phyloP scores from a whole-genome alignment of 345 rosid species.

The Dovyalis caffra region DNA sequence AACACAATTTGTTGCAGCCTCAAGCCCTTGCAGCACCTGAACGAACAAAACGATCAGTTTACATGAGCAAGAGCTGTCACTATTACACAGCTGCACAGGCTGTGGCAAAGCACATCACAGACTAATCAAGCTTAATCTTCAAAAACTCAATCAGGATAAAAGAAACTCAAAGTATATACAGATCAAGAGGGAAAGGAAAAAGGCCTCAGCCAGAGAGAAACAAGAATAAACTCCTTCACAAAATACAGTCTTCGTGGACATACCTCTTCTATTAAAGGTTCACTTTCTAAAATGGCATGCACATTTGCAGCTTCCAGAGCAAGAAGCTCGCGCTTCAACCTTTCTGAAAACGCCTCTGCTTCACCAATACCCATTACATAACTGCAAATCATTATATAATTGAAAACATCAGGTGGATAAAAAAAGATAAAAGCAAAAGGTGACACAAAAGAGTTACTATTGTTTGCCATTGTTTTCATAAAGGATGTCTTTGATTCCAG shows the following conservation, averaged over 20 bases:
- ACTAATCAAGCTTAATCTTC: neutral
- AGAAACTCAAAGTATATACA: neutral
- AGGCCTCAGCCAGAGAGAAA: neutral
- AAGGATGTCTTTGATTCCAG: neutral
- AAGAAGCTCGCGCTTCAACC: conserved; percentile 94
- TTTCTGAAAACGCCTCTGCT: conserved; percentile 98
- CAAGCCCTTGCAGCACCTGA: conserved; percentile 94
- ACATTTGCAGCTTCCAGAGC: conserved; percentile 99
- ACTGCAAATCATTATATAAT: conserved; percentile 40
- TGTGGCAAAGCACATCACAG: neutral
- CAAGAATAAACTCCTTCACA: neutral
- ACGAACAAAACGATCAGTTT: conserved; percentile 20
- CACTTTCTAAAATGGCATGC: conserved; percentile 97
- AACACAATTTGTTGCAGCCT: conserved; percentile 84
- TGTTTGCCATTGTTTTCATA: neutral
- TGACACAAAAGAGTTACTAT: neutral
- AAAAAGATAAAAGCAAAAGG: neutral
- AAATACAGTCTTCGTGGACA: conserved; percentile 11
- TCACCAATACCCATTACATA: conserved; percentile 98
- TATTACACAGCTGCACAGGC: neutral
- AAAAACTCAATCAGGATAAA: neutral
- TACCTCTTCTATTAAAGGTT: conserved; percentile 91
- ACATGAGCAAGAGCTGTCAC: neutral
- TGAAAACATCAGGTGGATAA: conserved; percentile 5
- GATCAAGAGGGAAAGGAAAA: neutral